These are phyloP conservation scores for Aspergillus awamori DNA, from an alignment of 2,329 filamentous ascomycete genomes.

Conservation along the genomic window DNA sequence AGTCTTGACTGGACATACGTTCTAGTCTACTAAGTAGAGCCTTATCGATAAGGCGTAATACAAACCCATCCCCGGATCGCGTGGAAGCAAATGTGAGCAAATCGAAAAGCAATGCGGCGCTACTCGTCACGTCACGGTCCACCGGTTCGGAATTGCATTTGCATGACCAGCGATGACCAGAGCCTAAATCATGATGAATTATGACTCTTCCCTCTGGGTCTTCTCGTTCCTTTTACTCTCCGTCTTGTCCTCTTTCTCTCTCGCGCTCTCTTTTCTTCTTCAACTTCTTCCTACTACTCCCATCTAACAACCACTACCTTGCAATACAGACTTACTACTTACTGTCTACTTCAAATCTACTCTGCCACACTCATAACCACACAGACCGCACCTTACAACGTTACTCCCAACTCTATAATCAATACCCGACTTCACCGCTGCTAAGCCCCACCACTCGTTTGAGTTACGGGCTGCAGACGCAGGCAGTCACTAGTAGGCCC, in stretches of 20 bases:
- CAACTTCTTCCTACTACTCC: background rate
- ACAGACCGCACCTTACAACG: background rate
- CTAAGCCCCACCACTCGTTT: slow-evolving; percentile 17
- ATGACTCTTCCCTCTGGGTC: background rate
- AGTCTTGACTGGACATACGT: slow-evolving; percentile 5
- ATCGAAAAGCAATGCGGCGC: slow-evolving; percentile 31
- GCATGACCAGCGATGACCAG: background rate
- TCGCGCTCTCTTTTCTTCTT: background rate
- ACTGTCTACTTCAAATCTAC: background rate
- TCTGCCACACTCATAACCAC: background rate
- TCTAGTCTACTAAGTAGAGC: background rate
- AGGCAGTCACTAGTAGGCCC: slow-evolving; percentile 19
- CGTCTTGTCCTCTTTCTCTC: background rate
- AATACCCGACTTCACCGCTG: slow-evolving; percentile 12
- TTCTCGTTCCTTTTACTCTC: background rate
- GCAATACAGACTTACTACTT: background rate
- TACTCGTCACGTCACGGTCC: slow-evolving; percentile 29
- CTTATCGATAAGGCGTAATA: slow-evolving; percentile 30
- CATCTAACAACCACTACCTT: background rate
- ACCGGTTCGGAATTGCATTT: background rate
- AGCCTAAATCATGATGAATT: background rate
- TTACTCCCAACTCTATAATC: slow-evolving; percentile 4
- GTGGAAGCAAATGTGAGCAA: background rate
- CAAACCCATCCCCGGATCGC: slow-evolving; percentile 30
- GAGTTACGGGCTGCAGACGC: slow-evolving; percentile 17